Base-by-base conservation (phyloP, 139 green algal genomes). In the Spirogloea muscicola region DNA sequence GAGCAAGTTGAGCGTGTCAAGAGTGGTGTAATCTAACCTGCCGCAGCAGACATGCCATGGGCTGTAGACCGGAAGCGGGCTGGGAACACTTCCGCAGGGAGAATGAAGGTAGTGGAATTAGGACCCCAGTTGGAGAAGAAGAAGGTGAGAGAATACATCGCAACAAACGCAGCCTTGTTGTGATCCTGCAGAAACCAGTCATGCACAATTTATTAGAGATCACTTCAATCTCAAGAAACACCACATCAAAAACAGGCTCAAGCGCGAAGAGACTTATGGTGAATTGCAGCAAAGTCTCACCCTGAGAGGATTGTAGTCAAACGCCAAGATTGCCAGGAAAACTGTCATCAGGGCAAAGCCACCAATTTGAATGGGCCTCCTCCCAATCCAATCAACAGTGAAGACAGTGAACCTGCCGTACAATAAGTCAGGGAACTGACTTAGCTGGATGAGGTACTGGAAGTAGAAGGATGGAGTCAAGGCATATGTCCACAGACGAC, bases 121-220 rank as follows among this genome's bases (percentile, higher is more conserved):
- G 84, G 84, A 41, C 84, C 84, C 3, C 80, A 86, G 68, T 88
- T 88, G 68, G 77, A 73, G 61, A 88, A 88, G 77, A 88, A 84
- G 71, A 86, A 86, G 1, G 76, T 84, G 5, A 85, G 52, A 0
- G 48, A 58, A 40, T 82, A 84, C 10, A 80, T 16, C n/a, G 46
- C 18, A 0, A 81, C 31, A n/a, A 82, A 71, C 33, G 62, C 69
- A 1, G 46, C 34, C 1, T 40, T 48, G 29, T 75, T 75, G 0
- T 49, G 48, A 7, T 34, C 67, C 48, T 49, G 64, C 21, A 57
- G 27, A n/a, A n/a, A n/a, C n/a, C n/a, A n/a, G n/a, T n/a, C n/a
- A n/a, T n/a, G n/a, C n/a, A n/a, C n/a, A n/a, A n/a, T n/a, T n/a
- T n/a, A n/a, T n/a, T n/a, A n/a, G n/a, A n/a, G n/a, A n/a, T n/a